Percentiles rank a stretch among this genome's conserved stretches.
phyloP scores from a whole-genome alignment of 78 protist species.

The Dictyostelium intermedium region DNA sequence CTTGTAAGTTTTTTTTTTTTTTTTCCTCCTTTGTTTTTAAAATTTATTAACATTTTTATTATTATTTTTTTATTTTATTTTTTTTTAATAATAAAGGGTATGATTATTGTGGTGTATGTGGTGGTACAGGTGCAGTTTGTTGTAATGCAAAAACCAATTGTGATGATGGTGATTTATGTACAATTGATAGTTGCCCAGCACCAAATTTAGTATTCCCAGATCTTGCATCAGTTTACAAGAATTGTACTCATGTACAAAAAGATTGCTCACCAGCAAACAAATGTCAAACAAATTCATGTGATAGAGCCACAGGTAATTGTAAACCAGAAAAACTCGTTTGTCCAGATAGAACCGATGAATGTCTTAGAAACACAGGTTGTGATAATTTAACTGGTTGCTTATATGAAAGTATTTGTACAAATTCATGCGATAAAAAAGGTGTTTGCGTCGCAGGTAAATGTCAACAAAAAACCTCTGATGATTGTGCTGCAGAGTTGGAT shows the following conservation, averaged over 20 bases:
- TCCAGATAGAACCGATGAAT: neutral
- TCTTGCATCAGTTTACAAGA: neutral
- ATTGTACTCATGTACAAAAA: neutral
- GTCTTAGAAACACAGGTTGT: neutral
- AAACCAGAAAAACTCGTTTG: neutral
- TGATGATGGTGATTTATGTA: neutral
- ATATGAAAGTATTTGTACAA: neutral
- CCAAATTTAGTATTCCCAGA: neutral
- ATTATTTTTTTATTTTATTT: no score
- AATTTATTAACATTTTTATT: no score
- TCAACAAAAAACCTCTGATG: neutral
- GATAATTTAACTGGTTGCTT: neutral
- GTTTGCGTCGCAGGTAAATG: neutral
- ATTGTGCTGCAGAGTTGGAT: neutral
- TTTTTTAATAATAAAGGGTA: neutral
- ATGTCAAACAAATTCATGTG: neutral
- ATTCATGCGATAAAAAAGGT: neutral
- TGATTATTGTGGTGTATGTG: constrained; percentile 37
- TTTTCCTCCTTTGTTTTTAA: no score
- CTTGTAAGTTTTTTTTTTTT: neutral
- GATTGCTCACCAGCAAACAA: neutral
- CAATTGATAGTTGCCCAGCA: constrained; percentile 6
- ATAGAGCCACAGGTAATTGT: neutral
- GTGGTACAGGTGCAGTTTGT: constrained; percentile 13
- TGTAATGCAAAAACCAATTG: neutral